Conservation (phyloP, 176 grass and related monocot species). For the Triticum timopheevii region DNA sequence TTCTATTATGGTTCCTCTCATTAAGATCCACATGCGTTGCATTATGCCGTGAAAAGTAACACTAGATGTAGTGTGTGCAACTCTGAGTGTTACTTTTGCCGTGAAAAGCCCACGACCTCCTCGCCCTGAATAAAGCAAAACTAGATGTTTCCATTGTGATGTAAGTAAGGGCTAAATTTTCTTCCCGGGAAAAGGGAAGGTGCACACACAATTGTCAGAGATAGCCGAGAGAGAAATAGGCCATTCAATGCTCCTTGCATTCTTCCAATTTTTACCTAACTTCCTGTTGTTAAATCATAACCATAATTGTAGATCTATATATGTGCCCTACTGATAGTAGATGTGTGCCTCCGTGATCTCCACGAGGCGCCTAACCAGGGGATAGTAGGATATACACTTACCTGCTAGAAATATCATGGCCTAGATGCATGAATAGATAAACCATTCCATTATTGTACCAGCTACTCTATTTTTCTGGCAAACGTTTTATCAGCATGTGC, state of each 20-base stretch:
- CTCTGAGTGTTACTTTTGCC: not conserved
- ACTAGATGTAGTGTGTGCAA: too few relatives aligned
- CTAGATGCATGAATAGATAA: slow-evolving; percentile 8
- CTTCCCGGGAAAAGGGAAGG: not conserved
- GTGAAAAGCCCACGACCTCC: not conserved
- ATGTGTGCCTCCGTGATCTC: not conserved
- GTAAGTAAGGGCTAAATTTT: not conserved
- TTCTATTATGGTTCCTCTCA: slow-evolving; percentile 6
- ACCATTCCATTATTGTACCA: slow-evolving; percentile 26
- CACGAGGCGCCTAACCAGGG: not conserved
- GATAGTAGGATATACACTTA: not conserved
- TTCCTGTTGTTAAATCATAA: not conserved
- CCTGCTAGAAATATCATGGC: not conserved
- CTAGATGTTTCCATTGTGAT: not conserved
- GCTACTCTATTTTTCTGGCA: slow-evolving; percentile 16
- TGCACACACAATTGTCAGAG: not conserved
- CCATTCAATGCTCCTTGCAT: not conserved
- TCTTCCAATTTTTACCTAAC: not conserved
- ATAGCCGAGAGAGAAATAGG: not conserved
- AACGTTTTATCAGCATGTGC: not conserved
- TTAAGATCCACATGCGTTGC: slow-evolving; percentile 6
- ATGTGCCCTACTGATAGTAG: not conserved
- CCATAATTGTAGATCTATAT: not conserved
- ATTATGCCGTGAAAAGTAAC: not conserved
- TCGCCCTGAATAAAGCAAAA: not conserved